Evolutionary conservation across 805 yeast genomes (phyloP).

Genomic region (Candida chilensis): DNA sequence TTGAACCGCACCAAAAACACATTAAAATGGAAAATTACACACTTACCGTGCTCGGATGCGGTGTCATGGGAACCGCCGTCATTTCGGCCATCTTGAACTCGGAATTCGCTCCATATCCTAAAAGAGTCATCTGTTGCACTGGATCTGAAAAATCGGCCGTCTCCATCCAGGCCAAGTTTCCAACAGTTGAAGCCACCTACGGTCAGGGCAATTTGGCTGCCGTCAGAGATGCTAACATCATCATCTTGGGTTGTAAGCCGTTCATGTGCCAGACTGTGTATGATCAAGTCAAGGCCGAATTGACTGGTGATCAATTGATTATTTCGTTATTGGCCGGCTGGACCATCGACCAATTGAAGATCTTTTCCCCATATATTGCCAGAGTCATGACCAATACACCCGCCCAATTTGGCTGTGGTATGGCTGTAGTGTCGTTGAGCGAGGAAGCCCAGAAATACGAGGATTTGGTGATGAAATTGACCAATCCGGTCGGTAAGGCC

Average conservation of each 20-base stretch:
- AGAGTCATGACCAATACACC: constrained; percentile 99
- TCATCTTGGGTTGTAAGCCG: constrained; percentile 87
- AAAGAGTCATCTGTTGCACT: constrained; percentile 72
- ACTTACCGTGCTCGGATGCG: constrained; percentile 81
- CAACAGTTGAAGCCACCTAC: constrained; percentile 41
- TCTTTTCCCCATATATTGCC: constrained; percentile 52
- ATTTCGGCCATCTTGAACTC: constrained; percentile 62
- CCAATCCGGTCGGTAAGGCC: constrained; percentile 60
- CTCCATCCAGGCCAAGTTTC: constrained; percentile 37
- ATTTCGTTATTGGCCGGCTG: constrained; percentile 90
- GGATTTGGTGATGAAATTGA: constrained; percentile 40
- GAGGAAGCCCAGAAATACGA: constrained; percentile 32
- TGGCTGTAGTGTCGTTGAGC: constrained; percentile 85
- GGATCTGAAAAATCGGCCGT: constrained; percentile 41
- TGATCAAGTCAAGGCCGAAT: constrained; percentile 32
- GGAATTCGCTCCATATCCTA: constrained; percentile 48
- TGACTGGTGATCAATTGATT: constrained; percentile 46
- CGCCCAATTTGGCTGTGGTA: constrained; percentile 85
- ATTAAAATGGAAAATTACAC: constrained; percentile 32
- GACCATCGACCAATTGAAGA: constrained; percentile 60
- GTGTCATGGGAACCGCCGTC: constrained; percentile 94
- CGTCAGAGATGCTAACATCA: constrained; percentile 54
- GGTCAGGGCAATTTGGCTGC: constrained; percentile 47
- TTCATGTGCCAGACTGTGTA: constrained; percentile 59
- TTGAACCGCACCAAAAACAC: too few species aligned